Evolutionary conservation across 352 stramenopile genomes (phyloP).

Genomic region (Phytopythium aichiense): DNA sequence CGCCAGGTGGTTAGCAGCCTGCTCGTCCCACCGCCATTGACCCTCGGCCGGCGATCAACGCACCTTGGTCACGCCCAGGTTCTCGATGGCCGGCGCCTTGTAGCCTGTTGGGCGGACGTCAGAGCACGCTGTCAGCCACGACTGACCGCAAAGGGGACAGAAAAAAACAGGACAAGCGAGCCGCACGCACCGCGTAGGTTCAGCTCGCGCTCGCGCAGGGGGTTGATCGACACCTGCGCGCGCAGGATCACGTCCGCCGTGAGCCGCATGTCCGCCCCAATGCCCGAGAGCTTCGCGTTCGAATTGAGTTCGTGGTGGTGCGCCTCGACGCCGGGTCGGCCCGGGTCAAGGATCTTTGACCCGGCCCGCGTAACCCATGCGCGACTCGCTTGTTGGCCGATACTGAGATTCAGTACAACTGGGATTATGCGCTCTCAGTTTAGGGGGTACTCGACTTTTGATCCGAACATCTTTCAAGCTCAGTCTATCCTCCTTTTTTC

Average conservation of each 20-base stretch:
- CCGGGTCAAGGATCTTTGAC: too few species aligned
- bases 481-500: too few species aligned
- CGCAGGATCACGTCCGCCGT: constrained; percentile 88
- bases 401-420: too few species aligned
- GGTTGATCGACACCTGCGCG: constrained; percentile 89
- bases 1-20: background rate
- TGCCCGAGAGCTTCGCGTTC: background rate
- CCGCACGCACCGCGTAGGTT: constrained; percentile 79
- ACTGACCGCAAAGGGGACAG: too few species aligned
- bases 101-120: constrained; percentile 38
- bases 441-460: too few species aligned
- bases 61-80: constrained; percentile 90
- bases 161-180: background rate
- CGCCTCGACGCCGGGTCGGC: constrained; percentile 8
- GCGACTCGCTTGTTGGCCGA: too few species aligned
- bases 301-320: constrained; percentile 11
- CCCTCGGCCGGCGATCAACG: background rate
- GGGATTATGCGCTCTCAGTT: too few species aligned
- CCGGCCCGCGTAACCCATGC: too few species aligned
- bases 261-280: constrained; percentile 58
- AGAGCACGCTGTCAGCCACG: background rate
- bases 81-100: constrained; percentile 92
- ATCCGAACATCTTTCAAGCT: too few species aligned
- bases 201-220: constrained; percentile 89
- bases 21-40: too few species aligned